Conservation (phyloP, 2,329 filamentous ascomycete species). For the Didymella keratinophila region DNA sequence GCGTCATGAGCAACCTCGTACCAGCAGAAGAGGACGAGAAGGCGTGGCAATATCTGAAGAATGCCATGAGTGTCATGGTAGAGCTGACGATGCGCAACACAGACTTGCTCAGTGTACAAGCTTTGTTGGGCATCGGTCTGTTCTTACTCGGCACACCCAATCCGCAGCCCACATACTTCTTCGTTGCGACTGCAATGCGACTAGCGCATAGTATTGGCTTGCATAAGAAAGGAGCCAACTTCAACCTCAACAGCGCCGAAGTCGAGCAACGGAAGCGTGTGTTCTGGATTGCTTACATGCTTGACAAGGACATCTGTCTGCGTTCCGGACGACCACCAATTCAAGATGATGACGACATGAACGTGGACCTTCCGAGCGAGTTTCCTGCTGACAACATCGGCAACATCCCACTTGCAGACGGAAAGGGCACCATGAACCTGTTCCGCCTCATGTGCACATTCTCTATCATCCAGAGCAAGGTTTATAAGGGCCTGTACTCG, state of each 20-base stretch:
- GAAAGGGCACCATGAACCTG: slow-evolving; percentile 91
- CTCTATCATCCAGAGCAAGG: slow-evolving; percentile 87
- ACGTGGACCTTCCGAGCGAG: slow-evolving; percentile 91
- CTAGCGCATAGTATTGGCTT: slow-evolving; percentile 93
- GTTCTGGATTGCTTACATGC: slow-evolving; percentile 78
- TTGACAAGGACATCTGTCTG: slow-evolving; percentile 77
- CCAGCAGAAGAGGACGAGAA: slow-evolving; percentile 91
- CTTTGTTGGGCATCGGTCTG: slow-evolving; percentile 87
- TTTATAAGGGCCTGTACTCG: slow-evolving; percentile 92
- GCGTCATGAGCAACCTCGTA: slow-evolving; percentile 94
- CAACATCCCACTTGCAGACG: slow-evolving; percentile 88
- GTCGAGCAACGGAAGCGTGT: slow-evolving; percentile 87
- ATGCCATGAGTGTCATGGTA: slow-evolving; percentile 90
- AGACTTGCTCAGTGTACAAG: slow-evolving; percentile 93
- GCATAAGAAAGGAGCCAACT: slow-evolving; percentile 90
- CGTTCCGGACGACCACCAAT: slow-evolving; percentile 75
- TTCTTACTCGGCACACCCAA: slow-evolving; percentile 98
- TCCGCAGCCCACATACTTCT: slow-evolving; percentile 89
- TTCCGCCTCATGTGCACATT: slow-evolving; percentile 95
- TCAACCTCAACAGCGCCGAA: slow-evolving; percentile 91
- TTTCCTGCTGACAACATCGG: slow-evolving; percentile 92
- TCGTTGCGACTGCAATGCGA: slow-evolving; percentile 89
- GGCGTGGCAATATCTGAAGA: slow-evolving; percentile 95
- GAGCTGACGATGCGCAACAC: slow-evolving; percentile 96
- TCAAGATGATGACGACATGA: slow-evolving; percentile 86